Conservation (phyloP, 2,329 filamentous ascomycete species). For the Didymella glomerata region DNA sequence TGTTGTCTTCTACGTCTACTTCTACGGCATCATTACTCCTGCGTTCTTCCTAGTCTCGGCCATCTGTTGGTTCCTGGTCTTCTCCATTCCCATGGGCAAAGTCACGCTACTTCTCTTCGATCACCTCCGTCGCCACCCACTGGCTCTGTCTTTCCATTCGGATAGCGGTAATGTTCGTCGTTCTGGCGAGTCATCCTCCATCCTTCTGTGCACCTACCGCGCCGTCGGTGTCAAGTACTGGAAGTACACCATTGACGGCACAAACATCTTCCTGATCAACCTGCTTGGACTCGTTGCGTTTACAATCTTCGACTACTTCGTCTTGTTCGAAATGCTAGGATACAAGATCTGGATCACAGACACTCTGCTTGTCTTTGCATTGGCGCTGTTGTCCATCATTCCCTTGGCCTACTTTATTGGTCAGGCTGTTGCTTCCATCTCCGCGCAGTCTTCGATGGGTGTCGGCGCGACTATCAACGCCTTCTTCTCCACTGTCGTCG, state of each 20-base stretch:
- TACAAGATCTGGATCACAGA: conserved; percentile 78
- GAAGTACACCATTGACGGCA: conserved; percentile 99
- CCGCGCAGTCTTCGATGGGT: conserved; percentile 98
- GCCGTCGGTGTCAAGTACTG: conserved; percentile 95
- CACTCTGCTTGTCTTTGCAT: conserved; percentile 83
- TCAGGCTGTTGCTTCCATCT: conserved; percentile 97
- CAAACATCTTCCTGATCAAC: conserved; percentile 99
- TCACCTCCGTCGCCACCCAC: conserved; percentile 88
- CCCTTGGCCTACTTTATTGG: conserved; percentile 98
- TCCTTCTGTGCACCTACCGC: conserved; percentile 95
- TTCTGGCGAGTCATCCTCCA: conserved; percentile 77
- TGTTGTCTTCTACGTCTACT: conserved; percentile 95
- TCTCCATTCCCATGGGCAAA: conserved; percentile 98
- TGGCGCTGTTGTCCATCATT: conserved; percentile 89
- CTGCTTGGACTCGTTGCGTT: conserved; percentile 93
- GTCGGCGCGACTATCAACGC: conserved; percentile 96
- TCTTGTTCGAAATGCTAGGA: conserved; percentile 74
- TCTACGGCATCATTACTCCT: conserved; percentile 91
- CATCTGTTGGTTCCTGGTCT: conserved; percentile 95
- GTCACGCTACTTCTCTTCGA: conserved; percentile 88
- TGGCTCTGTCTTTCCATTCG: conserved; percentile 92
- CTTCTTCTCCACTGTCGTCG: conserved; percentile 96
- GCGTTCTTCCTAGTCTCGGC: conserved; percentile 84
- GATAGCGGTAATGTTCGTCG: conserved; percentile 78
- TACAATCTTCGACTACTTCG: conserved; percentile 89